These are phyloP conservation scores for Prunus padus DNA, from an alignment of 306 rosid species.

Conservation along the genomic window DNA sequence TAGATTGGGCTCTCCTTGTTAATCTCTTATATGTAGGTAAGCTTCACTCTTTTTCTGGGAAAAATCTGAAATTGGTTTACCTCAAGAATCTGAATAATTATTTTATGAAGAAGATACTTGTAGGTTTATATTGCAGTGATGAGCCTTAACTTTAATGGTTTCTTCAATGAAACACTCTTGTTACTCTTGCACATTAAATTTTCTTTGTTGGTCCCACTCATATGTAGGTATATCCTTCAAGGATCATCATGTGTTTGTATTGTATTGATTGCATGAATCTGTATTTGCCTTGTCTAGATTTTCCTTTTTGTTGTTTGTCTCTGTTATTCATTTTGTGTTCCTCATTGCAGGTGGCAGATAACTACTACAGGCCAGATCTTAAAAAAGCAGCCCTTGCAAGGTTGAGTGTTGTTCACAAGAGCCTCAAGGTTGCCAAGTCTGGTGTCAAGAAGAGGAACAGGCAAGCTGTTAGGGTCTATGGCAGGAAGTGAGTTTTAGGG, in stretches of 20 bases:
- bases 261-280: background rate
- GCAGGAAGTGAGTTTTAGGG: slow-evolving; percentile 30
- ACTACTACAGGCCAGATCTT: slow-evolving; percentile 83
- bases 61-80: background rate
- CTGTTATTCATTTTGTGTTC: background rate
- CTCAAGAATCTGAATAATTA: too few relatives aligned
- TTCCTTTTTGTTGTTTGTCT: background rate
- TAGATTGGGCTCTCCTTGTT: background rate
- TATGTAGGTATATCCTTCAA: background rate
- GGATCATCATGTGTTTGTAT: background rate
- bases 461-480: slow-evolving; percentile 47
- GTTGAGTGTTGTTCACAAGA: slow-evolving; percentile 82
- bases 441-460: slow-evolving; percentile 95
- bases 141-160: slow-evolving; percentile 44
- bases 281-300: background rate
- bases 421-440: slow-evolving; percentile 87
- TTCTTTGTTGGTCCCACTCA: background rate
- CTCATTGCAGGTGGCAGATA: slow-evolving; percentile 50
- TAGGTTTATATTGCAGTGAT: slow-evolving; percentile 30
- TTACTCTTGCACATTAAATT: slow-evolving; percentile 32
- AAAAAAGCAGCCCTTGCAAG: slow-evolving; percentile 86
- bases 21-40: background rate
- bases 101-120: background rate
- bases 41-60: background rate
- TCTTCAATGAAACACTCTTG: slow-evolving; percentile 48